Evolutionary conservation across 805 yeast genomes (phyloP).

Genomic region (Lipomyces kockii): DNA sequence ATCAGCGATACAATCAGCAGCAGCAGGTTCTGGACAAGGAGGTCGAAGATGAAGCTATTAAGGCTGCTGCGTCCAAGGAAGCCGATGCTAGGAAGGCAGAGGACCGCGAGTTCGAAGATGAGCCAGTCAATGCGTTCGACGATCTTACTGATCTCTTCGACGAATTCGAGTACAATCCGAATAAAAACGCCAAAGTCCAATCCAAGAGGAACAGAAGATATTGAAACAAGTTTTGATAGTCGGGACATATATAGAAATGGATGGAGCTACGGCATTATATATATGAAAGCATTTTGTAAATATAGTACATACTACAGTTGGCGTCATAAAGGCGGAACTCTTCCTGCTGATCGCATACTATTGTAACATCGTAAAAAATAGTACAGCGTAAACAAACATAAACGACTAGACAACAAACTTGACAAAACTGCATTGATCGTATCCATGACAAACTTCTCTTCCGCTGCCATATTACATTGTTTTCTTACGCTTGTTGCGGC

Average conservation of each 20-base stretch:
- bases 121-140: conserved; percentile 4
- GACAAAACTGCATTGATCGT: neutral
- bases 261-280: neutral
- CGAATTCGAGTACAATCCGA: conserved; percentile 24
- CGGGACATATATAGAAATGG: neutral
- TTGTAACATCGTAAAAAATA: conserved; percentile 1
- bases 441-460: neutral
- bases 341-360: neutral
- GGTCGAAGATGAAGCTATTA: conserved; percentile 9
- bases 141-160: conserved; percentile 24
- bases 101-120: conserved; percentile 4
- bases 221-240: neutral
- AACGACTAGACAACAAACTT: neutral
- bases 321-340: neutral
- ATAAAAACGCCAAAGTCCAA: conserved; percentile 19
- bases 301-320: neutral
- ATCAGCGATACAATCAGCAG: conserved; percentile 17
- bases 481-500: conserved; percentile 17
- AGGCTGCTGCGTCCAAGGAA: conserved; percentile 7
- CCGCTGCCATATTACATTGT: neutral
- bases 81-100: conserved; percentile 13
- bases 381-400: conserved; percentile 3
- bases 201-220: conserved; percentile 17
- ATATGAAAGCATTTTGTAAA: neutral
- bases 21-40: neutral